Conservation (phyloP, 2,329 filamentous ascomycete genomes). For the Ascomycota sp. region DNA sequence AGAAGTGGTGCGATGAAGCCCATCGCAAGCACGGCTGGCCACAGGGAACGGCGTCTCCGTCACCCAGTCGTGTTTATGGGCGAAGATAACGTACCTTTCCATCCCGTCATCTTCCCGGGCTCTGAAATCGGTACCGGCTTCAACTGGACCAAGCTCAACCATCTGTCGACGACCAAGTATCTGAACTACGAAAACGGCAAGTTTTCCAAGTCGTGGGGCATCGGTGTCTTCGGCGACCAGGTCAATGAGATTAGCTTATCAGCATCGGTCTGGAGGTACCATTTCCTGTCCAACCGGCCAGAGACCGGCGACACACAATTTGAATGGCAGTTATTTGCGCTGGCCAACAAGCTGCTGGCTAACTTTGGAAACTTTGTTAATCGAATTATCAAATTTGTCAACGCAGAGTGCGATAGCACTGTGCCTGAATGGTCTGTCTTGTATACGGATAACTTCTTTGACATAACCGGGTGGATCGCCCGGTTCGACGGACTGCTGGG, state of each 20-base stretch:
- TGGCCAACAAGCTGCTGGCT: conserved; percentile 63
- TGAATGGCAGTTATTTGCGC: conserved; percentile 66
- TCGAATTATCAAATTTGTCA: conserved; percentile 51
- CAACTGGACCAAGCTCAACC: conserved; percentile 74
- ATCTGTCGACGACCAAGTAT: conserved; percentile 70
- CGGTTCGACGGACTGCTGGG: conserved; percentile 34
- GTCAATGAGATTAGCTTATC: conserved; percentile 69
- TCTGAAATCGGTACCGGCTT: conserved; percentile 67
- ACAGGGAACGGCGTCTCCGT: conserved; percentile 51
- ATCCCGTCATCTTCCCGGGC: conserved; percentile 77
- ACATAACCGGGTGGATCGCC: conserved; percentile 6
- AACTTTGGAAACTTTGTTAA: conserved; percentile 58
- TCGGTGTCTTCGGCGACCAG: conserved; percentile 81
- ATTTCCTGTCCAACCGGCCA: conserved; percentile 64
- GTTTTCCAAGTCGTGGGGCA: conserved; percentile 74
- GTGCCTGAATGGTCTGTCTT: conserved; percentile 39
- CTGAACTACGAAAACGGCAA: conserved; percentile 76
- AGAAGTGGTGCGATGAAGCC: conserved; percentile 53
- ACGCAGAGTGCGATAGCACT: conserved; percentile 49
- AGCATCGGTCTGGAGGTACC: conserved; percentile 82
- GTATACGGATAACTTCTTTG: conserved; percentile 32
- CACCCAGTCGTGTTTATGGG: conserved; percentile 78
- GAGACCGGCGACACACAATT: conserved; percentile 77
- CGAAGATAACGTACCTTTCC: conserved; percentile 43
- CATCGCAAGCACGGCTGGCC: conserved; percentile 58